Evolutionary conservation across 148 eudicot species (phyloP), one percentile per base, ranked within the genome.

Genomic region (Arbutus unedo): DNA sequence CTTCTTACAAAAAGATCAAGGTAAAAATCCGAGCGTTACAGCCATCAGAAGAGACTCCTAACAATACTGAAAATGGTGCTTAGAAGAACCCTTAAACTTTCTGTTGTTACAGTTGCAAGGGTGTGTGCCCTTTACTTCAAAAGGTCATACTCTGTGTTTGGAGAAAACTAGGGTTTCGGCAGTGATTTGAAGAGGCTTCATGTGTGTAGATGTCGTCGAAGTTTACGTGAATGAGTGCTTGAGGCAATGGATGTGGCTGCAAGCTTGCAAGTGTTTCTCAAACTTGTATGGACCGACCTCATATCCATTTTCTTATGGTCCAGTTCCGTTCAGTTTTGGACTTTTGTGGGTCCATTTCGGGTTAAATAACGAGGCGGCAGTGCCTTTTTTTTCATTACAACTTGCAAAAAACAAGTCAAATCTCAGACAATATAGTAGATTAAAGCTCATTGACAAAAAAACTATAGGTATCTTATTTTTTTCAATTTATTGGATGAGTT

Each of bases 111-210:
- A 19, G 90, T 93, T 60, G 88, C 95, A 18, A 82, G 81, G 48
- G 74, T 74, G 94, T 93, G 2, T 90, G 95, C 64, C 97, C 95
- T 5, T 77, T 79, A 25, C 89, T 93, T 53, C 81, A 87, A 67
- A 96, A 21, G 68, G 13, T 62, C 92, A 95, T 97, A 95, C 89
- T 84, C 76, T 89, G 82, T 93, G 97, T 57, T 91, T 85, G 73
- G 95, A 88, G 79, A 77, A 31, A 31, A 31, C 91, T 43, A 76
- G 83, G 78, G 16, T 84, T 68, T 75, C 74, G 11, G 97, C 92
- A 45, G 93, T 85, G 93, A 48, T 86, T 83, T 95, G 86, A 84
- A 90, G 82, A 84, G 82, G 57, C 92, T 95, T 48, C 92, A 91
- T 80, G 93, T 89, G 44, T 88, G 89, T 76, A 83, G 96, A 31